Evolutionary conservation across 257 asterid genomes (phyloP).

Genomic region (Solanum lycopersicoides): DNA sequence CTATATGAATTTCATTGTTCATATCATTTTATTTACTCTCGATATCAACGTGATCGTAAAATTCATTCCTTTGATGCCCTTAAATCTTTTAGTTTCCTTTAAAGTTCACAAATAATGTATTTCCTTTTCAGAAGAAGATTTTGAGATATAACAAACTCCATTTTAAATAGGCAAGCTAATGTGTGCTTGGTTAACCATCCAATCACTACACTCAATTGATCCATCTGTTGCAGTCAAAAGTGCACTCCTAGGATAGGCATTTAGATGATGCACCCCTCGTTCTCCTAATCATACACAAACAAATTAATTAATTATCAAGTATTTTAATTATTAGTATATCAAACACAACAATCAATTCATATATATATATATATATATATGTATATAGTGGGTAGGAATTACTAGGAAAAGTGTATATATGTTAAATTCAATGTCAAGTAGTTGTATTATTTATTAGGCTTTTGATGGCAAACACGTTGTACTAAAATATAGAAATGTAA

Average conservation of each 20-base stretch:
- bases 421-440: neutral
- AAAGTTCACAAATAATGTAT: neutral
- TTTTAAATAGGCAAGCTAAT: neutral
- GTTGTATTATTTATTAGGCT: neutral
- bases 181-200: neutral
- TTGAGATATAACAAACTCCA: neutral
- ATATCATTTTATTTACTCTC: neutral
- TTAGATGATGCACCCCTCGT: neutral
- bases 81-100: neutral
- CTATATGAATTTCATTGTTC: neutral
- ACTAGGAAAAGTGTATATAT: neutral
- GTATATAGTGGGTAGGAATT: neutral
- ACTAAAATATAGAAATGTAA: neutral
- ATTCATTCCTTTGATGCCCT: neutral
- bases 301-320: neutral
- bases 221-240: constrained; percentile 3
- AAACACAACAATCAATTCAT: neutral
- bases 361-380: no score
- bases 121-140: constrained; percentile 15
- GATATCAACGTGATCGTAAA: neutral
- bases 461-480: neutral
- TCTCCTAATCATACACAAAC: constrained; percentile 6
- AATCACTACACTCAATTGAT: neutral
- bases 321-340: neutral
- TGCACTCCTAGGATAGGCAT: neutral